Percentiles rank a stretch among this genome's conserved stretches.
Conservation (phyloP, 257 asterid genomes). For the Lithospermum erythrorhizon region DNA sequence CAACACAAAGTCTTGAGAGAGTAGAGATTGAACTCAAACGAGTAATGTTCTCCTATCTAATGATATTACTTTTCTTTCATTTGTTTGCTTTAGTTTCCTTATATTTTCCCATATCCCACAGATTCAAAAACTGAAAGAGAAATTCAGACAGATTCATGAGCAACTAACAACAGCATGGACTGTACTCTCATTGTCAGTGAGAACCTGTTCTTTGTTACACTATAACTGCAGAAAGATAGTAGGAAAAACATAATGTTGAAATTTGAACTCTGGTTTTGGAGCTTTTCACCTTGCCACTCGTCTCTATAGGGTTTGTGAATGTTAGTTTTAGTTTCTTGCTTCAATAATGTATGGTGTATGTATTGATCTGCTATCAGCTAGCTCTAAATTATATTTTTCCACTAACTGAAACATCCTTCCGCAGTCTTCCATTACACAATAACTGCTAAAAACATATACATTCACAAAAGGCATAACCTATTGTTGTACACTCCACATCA, state of each 20-base stretch:
- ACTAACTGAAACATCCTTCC: too few relatives aligned
- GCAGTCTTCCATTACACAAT: too few relatives aligned
- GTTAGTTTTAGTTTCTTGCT: not conserved
- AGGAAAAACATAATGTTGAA: not conserved
- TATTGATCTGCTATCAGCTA: too few relatives aligned
- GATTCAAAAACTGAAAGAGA: constrained; percentile 78
- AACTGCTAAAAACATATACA: too few relatives aligned
- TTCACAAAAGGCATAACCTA: too few relatives aligned
- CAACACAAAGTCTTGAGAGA: too few relatives aligned
- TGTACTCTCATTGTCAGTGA: not conserved
- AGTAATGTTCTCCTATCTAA: constrained; percentile 24
- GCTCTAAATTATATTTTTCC: too few relatives aligned
- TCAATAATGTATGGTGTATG: too few relatives aligned
- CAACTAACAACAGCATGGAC: constrained; percentile 39
- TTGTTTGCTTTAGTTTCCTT: constrained; percentile 4
- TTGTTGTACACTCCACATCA: too few relatives aligned
- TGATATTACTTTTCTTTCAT: not conserved
- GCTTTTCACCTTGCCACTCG: not conserved
- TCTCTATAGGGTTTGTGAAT: not conserved
- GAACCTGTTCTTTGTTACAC: not conserved
- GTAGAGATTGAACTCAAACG: constrained; percentile 80
- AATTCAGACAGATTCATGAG: constrained; percentile 65
- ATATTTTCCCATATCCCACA: constrained; percentile 21
- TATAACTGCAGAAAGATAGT: not conserved
- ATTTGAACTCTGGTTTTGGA: not conserved